Evolutionary conservation across 371 early-diverging fungal genomes (phyloP), one percentile per base, ranked within the genome.

Genomic region (Coemansia sp.): DNA sequence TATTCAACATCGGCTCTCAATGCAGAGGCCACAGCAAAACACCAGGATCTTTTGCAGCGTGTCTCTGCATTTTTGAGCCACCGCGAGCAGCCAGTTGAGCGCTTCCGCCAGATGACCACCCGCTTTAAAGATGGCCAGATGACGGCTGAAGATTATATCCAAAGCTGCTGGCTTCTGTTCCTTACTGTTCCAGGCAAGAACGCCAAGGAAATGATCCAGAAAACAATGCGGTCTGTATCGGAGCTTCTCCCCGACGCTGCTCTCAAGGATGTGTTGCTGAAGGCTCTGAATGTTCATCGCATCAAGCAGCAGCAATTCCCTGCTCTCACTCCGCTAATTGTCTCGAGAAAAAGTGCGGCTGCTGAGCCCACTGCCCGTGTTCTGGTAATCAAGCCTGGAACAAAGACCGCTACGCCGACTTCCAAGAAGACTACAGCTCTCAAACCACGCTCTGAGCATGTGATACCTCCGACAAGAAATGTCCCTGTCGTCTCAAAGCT

Each of bases 221-320:
- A 69, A 33, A 73, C 74, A 18, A 56, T 78, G 23, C 61, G 59
- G 42, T 23, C 72, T 0, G 78, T 78, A 18, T 44, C 74, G 0
- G 59, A 54, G 4, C 70, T 72, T 4, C 65, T 78, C 25, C 73
- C 72, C 6, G 75, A 73, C 8, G 9, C 50, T 9, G 47, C 52
- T 1, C 59, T 63, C 23, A 64, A 58, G 39, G 57, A 57, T 5
- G 23, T 16, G 12, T 61, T 78, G 51, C 42, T 68, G n/a, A 69
- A 60, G 47, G 75, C 78, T 3, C 37, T 68, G 40, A 50, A 33
- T 37, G 57, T 60, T 12, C 78, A 78, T 52, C 68, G 74, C n/a
- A 57, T 73, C 42, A 62, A 66, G 40, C 78, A 78, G 69, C 78
- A 78, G 69, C 78, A 78, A 44, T 78, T 78, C 56, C 78, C 78